Evolutionary conservation across 2,329 filamentous ascomycete species (phyloP), one percentile per base, ranked within the genome.

Genomic region (Ophidiomyces ophidiicola): DNA sequence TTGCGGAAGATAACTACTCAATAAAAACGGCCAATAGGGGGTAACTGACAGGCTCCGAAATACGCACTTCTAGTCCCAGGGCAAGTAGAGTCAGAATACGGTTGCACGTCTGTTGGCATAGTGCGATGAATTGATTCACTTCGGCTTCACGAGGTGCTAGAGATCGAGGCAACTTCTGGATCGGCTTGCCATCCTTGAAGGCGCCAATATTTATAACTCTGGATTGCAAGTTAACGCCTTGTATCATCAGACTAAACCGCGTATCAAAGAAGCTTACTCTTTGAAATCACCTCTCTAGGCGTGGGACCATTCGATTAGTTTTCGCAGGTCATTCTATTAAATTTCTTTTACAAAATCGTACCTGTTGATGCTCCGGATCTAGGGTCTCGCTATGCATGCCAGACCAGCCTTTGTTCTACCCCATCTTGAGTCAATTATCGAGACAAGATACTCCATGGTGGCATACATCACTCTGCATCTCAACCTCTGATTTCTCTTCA

Each of bases 201-300:
- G 84, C 76, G 47, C 80, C 84, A 54, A 96, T 81, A 64, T 96
- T 98, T 70, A 96, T 88, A 25, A 81, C 85, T 66, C 86, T 90
- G 48, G 43, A n/a, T 21, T 35, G 25, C 11, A 14, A 33, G 33
- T 25, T 15, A 20, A 17, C 10, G 10, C 18, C 3, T 5, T 20
- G 24, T n/a, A 14, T 39, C 42, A 14, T 12, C 8, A 1, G 33
- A 2, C 18, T 15, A 24, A 8, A 5, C 19, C 26, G 18, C 23
- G 7, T 29, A 30, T 11, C n/a, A 30, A 19, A 20, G 20, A 34
- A 24, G 31, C 64, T 52, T 62, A 87, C 83, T 94, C 84, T 69
- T 94, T 94, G 51, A 84, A 85, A 54, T 94, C 86, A 11, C 84
- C 83, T 21, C 78, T 69, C 78, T 85, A 47, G n/a, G 25, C 12